Evolutionary conservation across 176 grass and related monocot species (phyloP).

Genomic region (Ananas comosus): DNA sequence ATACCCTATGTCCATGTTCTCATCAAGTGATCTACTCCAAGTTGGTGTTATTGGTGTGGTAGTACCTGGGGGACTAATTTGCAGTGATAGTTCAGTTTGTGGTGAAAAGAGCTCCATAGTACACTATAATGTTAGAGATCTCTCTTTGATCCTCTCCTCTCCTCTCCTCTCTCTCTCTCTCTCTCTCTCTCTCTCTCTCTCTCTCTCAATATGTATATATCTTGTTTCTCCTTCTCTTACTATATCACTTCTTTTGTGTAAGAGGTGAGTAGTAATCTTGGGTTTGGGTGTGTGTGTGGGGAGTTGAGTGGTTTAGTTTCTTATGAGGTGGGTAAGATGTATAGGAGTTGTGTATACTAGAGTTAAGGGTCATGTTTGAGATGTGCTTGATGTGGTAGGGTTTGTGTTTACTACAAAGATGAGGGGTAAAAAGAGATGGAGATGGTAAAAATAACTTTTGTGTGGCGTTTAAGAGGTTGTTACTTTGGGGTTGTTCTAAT

Average conservation of each 20-base stretch:
- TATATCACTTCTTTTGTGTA: neutral
- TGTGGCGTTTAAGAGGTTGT: too few relatives aligned
- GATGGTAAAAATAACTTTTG: slow-evolving; percentile 13
- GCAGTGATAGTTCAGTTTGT: slow-evolving; percentile 13
- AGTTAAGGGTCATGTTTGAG: neutral
- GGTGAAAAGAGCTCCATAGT: slow-evolving; percentile 13
- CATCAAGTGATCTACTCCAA: neutral
- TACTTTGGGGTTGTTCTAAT: too few relatives aligned
- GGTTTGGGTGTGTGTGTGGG: neutral
- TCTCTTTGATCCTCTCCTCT: neutral
- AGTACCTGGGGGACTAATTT: slow-evolving; percentile 11
- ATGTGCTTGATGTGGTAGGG: neutral
- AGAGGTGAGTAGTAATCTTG: neutral
- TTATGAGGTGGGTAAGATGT: neutral
- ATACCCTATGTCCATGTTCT: slow-evolving; percentile 9
- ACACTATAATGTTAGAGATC: too few relatives aligned
- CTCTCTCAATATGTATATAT: neutral
- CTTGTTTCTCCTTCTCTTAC: neutral
- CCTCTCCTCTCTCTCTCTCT: too few relatives aligned
- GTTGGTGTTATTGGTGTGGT: neutral
- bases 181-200: neutral
- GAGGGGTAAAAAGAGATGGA: neutral
- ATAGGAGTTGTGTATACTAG: slow-evolving; percentile 1
- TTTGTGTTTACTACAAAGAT: neutral
- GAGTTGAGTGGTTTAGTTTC: neutral